Conservation (phyloP, 106 monocot genomes). For the Dioscorea alata region DNA sequence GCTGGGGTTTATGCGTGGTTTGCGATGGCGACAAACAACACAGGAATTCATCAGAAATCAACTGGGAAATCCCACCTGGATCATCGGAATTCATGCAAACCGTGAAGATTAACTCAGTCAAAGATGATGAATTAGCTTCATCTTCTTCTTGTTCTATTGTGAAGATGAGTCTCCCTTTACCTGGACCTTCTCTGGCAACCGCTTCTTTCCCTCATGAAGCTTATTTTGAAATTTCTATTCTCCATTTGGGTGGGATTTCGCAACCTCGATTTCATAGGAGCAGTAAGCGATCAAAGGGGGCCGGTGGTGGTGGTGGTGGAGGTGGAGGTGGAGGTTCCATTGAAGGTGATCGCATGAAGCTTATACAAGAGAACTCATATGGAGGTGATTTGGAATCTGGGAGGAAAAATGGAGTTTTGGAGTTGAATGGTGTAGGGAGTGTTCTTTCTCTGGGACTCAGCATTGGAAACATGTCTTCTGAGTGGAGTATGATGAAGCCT, state of each 20-base stretch:
- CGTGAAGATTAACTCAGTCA: constrained; percentile 29
- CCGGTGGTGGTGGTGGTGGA: no score
- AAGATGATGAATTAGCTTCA: no score
- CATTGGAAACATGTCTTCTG: no score
- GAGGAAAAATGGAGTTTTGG: no score
- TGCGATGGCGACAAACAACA: constrained; percentile 4
- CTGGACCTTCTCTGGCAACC: constrained; percentile 44
- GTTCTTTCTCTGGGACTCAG: no score
- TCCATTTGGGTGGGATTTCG: constrained; percentile 10
- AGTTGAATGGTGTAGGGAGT: no score
- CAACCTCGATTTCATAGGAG: no score
- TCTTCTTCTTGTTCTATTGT: not conserved
- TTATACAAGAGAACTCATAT: no score
- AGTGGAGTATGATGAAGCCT: not conserved
- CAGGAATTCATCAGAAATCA: not conserved
- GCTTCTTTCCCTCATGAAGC: constrained; percentile 76
- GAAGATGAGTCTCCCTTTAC: constrained; percentile 59
- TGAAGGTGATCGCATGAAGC: no score
- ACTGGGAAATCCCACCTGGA: constrained; percentile 27
- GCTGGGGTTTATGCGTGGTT: constrained; percentile 2
- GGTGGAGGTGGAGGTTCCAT: no score
- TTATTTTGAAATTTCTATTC: constrained; percentile 75
- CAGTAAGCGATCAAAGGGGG: no score
- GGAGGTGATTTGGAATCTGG: no score
- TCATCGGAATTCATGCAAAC: constrained; percentile 73